Conservation (phyloP, 306 rosid genomes). For the Psophocarpus tetragonolobus region DNA sequence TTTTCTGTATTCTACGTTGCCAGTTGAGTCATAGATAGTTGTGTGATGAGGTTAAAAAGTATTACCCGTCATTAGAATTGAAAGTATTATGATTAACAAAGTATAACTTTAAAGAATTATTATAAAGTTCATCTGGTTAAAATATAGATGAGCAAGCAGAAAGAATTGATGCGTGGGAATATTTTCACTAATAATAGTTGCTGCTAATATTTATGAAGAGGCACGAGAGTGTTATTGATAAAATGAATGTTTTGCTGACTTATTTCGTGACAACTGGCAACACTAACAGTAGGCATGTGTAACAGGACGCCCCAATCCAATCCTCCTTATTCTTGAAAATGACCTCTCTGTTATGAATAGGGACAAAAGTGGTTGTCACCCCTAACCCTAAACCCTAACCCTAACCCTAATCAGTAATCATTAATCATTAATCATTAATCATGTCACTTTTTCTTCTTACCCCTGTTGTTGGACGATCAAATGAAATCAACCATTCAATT, state of each 20-base stretch:
- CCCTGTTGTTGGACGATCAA: not conserved
- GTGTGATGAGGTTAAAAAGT: not conserved
- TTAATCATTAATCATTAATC: no score
- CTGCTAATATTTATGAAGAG: no score
- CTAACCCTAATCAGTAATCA: no score
- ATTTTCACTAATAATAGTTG: no score
- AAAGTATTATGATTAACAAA: constrained; percentile 41
- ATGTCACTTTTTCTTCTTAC: constrained; percentile 26
- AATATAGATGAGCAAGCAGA: no score
- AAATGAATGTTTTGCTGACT: not conserved
- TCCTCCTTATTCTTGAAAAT: constrained; percentile 31
- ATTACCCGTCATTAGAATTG: constrained; percentile 43
- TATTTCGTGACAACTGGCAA: not conserved
- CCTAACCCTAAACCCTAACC: no score
- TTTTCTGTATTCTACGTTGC: not conserved
- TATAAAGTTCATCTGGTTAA: no score
- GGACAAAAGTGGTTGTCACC: constrained; percentile 47
- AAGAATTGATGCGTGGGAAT: no score
- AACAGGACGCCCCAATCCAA: constrained; percentile 2
- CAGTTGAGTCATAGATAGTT: constrained; percentile 38
- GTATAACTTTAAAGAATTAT: no score
- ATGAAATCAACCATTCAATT: not conserved
- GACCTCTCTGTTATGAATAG: constrained; percentile 29
- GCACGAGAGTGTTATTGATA: not conserved
- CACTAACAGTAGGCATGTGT: constrained; percentile 9